A percentile compares a stretch with the other conserved stretches of the same genome.
Conservation (phyloP, 1,284 basidiomycete genomes). For the Lentinula novae-zelandiae region DNA sequence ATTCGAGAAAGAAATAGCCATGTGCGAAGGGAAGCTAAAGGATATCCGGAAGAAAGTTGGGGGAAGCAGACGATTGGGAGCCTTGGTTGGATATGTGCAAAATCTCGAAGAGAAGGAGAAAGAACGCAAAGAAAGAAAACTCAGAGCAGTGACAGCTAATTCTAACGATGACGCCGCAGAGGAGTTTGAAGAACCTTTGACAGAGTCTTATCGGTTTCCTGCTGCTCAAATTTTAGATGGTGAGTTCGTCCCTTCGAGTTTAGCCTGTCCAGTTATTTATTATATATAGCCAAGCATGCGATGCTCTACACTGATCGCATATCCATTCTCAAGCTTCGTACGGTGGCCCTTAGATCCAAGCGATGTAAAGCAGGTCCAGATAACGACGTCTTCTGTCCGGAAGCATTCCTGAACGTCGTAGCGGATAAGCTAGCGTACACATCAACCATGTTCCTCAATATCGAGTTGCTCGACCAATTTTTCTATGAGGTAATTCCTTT, state of each 20-base stretch:
- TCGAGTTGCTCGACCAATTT: slow-evolving; percentile 96
- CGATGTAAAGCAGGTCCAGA: slow-evolving; percentile 87
- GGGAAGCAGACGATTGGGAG: slow-evolving; percentile 74
- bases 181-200: slow-evolving; percentile 38
- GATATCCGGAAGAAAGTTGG: slow-evolving; percentile 88
- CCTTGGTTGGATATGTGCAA: slow-evolving; percentile 80
- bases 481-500: slow-evolving; percentile 80
- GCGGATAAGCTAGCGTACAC: slow-evolving; percentile 97
- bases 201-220: slow-evolving; percentile 85
- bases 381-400: slow-evolving; percentile 89
- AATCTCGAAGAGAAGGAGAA: slow-evolving; percentile 80
- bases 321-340: slow-evolving; percentile 79
- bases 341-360: slow-evolving; percentile 81
- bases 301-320: slow-evolving; percentile 83
- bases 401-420: slow-evolving; percentile 94
- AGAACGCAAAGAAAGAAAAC: slow-evolving; percentile 55
- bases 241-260: slow-evolving; percentile 32
- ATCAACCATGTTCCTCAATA: slow-evolving; percentile 97
- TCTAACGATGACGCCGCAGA: slow-evolving; percentile 25
- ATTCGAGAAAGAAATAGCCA: slow-evolving; percentile 79
- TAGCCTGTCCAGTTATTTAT: slow-evolving; percentile 6
- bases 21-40: slow-evolving; percentile 85
- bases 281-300: slow-evolving; percentile 78
- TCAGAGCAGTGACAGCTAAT: slow-evolving; percentile 24
- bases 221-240: slow-evolving; percentile 89